Base-by-base conservation (phyloP, 768 basidiomycete species). In the Saitozyma sp. region DNA sequence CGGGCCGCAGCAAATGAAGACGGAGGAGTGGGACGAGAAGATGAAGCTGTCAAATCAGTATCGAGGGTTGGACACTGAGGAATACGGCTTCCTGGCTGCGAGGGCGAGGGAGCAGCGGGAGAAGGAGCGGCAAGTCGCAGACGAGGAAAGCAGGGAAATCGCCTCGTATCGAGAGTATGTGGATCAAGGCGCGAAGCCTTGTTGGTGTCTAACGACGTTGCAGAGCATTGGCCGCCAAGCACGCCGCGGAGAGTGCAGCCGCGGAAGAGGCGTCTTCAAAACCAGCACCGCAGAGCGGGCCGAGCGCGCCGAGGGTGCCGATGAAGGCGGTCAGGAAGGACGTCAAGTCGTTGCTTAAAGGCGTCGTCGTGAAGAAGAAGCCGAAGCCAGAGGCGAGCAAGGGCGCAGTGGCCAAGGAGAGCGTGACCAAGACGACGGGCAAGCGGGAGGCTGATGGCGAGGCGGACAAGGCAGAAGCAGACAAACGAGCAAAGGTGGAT, bases 41-140 rank as follows among this genome's bases (percentile, higher is more conserved):
- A 79, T 81, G 79, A 81, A 80, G 50, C 63, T 82, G 63, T 71
- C 71, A 46, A 82, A 82, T 60, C 81, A 82, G 50, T 81, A 79
- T 63, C 69, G 80, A 50, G 80, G 80, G 0, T 64, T 82, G n/a
- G 75, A 80, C 60, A 69, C 68, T 6, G 81, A 82, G 46, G 81
- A 82, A 67, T 65, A 78, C 49, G 55, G 66, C 2, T 82, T 81
- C 56, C 68, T 82, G 17, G 65, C 74, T 43, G 73, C 75, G 48
- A 75, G 51, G 67, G 78, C 64, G 55, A 73, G 59, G 46, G 70
- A 67, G 68, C 66, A 56, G 60, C 64, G 62, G 57, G 75, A 66
- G 16, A 74, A 70, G 46, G 76, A 79, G 48, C 48, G 58, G 8
- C 59, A 59, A 38, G 52, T 74, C 9, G 64, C 77, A 57, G 59